These are phyloP conservation scores for Colletotrichum noveboracense DNA, from an alignment of 2,329 filamentous ascomycete genomes.

Conservation along the genomic window DNA sequence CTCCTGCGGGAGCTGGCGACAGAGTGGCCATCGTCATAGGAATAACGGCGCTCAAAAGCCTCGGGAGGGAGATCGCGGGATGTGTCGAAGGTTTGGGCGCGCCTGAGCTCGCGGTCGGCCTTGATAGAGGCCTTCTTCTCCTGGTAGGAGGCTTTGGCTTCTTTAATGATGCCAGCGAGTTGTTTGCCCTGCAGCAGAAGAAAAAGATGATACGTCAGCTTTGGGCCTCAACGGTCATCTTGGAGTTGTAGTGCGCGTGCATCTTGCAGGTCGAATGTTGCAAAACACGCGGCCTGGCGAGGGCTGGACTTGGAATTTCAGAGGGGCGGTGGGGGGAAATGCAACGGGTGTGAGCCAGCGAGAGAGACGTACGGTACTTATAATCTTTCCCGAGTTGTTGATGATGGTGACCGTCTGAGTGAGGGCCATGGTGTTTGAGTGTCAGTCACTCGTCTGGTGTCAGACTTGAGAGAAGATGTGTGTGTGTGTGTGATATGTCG, in stretches of 20 bases:
- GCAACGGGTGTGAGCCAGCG: constrained; percentile 1
- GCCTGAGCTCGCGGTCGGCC: constrained; percentile 64
- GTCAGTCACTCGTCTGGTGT: neutral
- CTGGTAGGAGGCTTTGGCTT: constrained; percentile 85
- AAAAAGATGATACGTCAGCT: constrained; percentile 18
- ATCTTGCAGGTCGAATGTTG: constrained; percentile 1
- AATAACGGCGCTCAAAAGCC: constrained; percentile 27
- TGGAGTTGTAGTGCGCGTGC: constrained; percentile 1
- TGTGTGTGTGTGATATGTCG: neutral
- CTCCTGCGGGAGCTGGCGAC: constrained; percentile 48
- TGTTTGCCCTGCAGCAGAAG: constrained; percentile 75
- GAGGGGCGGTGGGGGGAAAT: constrained; percentile 14
- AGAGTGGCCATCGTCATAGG: constrained; percentile 38
- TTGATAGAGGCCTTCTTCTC: constrained; percentile 86
- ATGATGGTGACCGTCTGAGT: constrained; percentile 85
- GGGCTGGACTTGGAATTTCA: constrained; percentile 1
- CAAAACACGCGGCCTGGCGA: neutral
- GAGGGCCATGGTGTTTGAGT: constrained; percentile 41
- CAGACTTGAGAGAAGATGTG: neutral
- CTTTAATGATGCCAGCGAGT: constrained; percentile 87
- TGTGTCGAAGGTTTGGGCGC: constrained; percentile 63
- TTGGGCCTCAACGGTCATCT: neutral
- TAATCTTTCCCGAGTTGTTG: constrained; percentile 89
- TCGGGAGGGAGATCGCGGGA: constrained; percentile 25
- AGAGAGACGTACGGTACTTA: constrained; percentile 73